These are phyloP conservation scores for Corynascus novoguineensis DNA, from an alignment of 495 filamentous ascomycete species.

Conservation along the genomic window DNA sequence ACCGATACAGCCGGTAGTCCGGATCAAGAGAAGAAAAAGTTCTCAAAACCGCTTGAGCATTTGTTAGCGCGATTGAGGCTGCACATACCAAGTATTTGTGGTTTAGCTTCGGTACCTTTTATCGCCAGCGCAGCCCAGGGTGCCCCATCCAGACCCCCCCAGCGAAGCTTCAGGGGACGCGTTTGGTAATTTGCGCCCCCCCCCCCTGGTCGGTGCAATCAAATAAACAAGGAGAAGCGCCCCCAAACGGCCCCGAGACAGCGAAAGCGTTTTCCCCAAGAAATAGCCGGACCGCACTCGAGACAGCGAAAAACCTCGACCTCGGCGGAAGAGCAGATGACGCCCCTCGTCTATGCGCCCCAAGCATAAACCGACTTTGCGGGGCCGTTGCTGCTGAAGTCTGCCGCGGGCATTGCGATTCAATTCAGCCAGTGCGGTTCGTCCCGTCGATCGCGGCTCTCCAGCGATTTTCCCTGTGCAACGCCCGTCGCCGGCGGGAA, in stretches of 20 bases:
- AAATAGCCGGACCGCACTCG: constrained; percentile 28
- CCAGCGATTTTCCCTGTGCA: constrained; percentile 14
- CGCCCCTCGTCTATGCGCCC: constrained; percentile 22
- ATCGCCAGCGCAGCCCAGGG: constrained; percentile 12
- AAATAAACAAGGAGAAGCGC: constrained; percentile 37
- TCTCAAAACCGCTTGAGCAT: too few species aligned
- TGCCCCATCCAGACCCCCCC: not conserved
- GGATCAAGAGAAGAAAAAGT: too few species aligned
- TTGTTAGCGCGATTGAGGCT: not conserved
- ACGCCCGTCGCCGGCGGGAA: constrained; percentile 1
- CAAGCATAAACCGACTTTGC: constrained; percentile 27
- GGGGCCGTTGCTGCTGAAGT: constrained; percentile 21
- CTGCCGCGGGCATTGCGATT: constrained; percentile 13
- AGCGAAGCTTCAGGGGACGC: constrained; percentile 30
- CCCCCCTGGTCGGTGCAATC: constrained; percentile 33
- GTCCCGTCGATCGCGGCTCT: constrained; percentile 11
- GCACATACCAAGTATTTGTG: not conserved
- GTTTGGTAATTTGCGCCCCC: constrained; percentile 36
- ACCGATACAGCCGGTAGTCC: not conserved
- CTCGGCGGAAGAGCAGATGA: constrained; percentile 24
- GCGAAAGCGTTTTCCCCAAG: constrained; percentile 19
- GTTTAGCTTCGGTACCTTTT: constrained; percentile 9
- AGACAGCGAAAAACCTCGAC: constrained; percentile 20
- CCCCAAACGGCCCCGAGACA: constrained; percentile 18
- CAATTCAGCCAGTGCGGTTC: constrained; percentile 16